Conservation (phyloP, 352 stramenopile genomes). For the Pythium chondricola region DNA sequence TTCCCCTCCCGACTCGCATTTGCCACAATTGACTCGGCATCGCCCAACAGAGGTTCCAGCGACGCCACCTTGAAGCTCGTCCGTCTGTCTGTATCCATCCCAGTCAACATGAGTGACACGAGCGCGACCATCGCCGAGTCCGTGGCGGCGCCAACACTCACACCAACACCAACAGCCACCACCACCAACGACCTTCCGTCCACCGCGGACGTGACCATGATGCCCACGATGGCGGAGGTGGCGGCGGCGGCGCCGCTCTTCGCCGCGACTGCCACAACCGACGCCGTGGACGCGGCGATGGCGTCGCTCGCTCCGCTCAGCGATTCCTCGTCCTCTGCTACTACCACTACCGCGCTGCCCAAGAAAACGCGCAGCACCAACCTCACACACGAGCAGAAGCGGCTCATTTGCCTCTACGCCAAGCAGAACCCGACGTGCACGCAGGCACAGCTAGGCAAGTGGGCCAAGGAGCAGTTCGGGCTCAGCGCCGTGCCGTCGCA, state of each 20-base stretch:
- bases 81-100: constrained; percentile 14
- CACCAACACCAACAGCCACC: constrained; percentile 1
- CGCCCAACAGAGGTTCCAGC: constrained; percentile 21
- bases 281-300: background rate
- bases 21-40: constrained; percentile 6
- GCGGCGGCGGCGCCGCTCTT: background rate
- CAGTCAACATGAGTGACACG: constrained; percentile 8
- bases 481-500: constrained; percentile 63
- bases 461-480: constrained; percentile 63
- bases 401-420: constrained; percentile 66
- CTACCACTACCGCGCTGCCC: background rate
- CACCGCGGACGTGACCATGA: constrained; percentile 4
- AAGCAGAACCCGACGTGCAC: constrained; percentile 66
- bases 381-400: constrained; percentile 81
- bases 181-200: background rate
- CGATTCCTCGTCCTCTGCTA: constrained; percentile 3
- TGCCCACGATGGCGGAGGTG: background rate
- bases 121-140: background rate
- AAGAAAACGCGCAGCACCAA: constrained; percentile 57
- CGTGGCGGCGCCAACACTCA: background rate
- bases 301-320: background rate
- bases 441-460: constrained; percentile 65
- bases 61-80: constrained; percentile 9
- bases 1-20: no score
- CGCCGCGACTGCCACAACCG: background rate